phyloP scores from a whole-genome alignment of 1,284 basidiomycete genomes.

The Tilletia indica region DNA sequence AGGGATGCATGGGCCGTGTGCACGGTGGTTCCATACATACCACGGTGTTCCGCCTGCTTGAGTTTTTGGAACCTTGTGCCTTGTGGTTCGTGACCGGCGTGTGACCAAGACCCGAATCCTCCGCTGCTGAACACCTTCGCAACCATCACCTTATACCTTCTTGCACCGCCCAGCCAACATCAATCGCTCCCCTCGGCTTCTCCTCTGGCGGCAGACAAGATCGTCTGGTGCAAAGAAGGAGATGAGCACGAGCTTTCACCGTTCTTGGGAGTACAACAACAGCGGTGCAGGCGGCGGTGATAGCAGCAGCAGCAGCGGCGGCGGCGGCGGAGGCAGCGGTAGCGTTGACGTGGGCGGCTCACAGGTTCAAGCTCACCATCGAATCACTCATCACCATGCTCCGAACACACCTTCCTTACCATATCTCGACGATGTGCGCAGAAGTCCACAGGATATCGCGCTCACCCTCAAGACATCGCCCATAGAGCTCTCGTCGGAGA shows the following conservation, averaged over 20 bases:
- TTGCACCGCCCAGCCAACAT: too few species aligned
- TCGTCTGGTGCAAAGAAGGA: too few species aligned
- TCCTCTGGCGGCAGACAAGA: too few species aligned
- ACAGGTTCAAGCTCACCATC: not conserved
- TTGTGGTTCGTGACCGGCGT: too few species aligned
- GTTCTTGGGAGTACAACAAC: not conserved
- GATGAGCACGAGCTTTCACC: not conserved
- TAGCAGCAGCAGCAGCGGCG: not conserved
- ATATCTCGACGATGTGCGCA: not conserved
- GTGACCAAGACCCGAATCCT: too few species aligned
- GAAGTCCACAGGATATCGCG: not conserved
- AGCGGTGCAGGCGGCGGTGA: not conserved
- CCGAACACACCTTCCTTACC: not conserved
- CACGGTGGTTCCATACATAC: too few species aligned
- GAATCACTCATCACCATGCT: not conserved
- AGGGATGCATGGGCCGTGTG: too few species aligned
- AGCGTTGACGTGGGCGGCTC: not conserved
- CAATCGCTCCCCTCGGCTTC: too few species aligned
- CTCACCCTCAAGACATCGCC: not conserved
- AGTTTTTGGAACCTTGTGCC: too few species aligned
- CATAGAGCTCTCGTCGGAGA: slow-evolving; percentile 4
- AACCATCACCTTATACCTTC: too few species aligned
- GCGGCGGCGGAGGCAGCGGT: not conserved
- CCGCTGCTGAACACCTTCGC: too few species aligned
- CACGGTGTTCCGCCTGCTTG: too few species aligned